A percentile compares a stretch with the other conserved stretches of the same genome.
phyloP scores from a whole-genome alignment of 352 stramenopile species.

The Globisporangium nagaii region DNA sequence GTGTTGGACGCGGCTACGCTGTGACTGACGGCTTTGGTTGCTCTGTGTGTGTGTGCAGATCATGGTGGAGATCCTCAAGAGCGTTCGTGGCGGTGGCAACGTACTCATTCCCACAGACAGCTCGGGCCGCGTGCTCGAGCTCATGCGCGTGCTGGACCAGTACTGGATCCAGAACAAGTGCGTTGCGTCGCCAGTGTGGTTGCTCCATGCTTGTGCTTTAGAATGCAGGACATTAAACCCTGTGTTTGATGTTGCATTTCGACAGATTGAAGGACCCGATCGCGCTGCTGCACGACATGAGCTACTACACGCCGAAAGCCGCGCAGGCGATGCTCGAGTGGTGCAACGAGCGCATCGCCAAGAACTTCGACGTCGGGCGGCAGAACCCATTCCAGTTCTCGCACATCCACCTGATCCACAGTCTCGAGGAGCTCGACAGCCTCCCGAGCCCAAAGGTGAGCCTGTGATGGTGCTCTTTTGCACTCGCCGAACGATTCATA shows the following conservation, averaged over 20 bases:
- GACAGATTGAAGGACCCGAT: slow-evolving; percentile 79
- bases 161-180: slow-evolving; percentile 96
- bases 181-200: too few relatives aligned
- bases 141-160: slow-evolving; percentile 93
- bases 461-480: not conserved
- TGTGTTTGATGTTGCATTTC: not conserved
- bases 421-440: slow-evolving; percentile 80
- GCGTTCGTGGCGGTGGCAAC: slow-evolving; percentile 89
- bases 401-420: slow-evolving; percentile 86
- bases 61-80: slow-evolving; percentile 92
- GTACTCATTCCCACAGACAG: slow-evolving; percentile 95
- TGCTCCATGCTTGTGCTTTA: too few relatives aligned
- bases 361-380: slow-evolving; percentile 85
- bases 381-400: slow-evolving; percentile 89
- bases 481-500: not conserved
- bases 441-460: slow-evolving; percentile 74
- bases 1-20: too few relatives aligned
- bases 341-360: slow-evolving; percentile 87
- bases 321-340: slow-evolving; percentile 88
- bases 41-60: slow-evolving; percentile 46
- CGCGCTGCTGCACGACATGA: slow-evolving; percentile 84
- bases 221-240: too few relatives aligned
- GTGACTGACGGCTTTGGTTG: slow-evolving; percentile 5
- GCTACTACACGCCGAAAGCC: slow-evolving; percentile 85
- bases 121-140: slow-evolving; percentile 91